phyloP scores from a whole-genome alignment of 805 yeast species.

The Cyberlindnera mycetangii region DNA sequence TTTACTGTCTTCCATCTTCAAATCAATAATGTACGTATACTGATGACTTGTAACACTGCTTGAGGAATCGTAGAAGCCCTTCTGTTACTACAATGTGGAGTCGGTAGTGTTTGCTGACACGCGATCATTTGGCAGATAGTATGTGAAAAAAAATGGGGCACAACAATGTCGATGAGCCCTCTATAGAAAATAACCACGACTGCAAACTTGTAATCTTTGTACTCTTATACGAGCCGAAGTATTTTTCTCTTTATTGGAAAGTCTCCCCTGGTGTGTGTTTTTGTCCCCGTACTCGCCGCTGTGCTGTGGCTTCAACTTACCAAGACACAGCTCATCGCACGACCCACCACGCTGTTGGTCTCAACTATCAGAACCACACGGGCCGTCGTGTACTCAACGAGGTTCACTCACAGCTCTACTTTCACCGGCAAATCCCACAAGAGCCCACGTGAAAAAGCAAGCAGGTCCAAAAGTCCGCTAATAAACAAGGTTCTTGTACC shows the following conservation, averaged over 20 bases:
- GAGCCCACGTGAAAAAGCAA: background rate
- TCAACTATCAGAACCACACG: conserved; percentile 7
- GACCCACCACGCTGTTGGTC: conserved; percentile 5
- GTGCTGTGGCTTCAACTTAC: background rate
- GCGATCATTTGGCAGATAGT: background rate
- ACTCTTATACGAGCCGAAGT: too few species aligned
- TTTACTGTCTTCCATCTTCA: too few species aligned
- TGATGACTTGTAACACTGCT: background rate
- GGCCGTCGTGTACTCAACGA: conserved; percentile 13
- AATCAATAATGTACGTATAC: background rate
- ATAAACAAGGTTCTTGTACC: background rate
- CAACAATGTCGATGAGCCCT: background rate
- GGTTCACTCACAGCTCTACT: conserved; percentile 8
- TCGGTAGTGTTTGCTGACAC: conserved; percentile 1
- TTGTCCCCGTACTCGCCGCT: background rate
- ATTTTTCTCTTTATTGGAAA: too few species aligned
- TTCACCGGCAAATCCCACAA: background rate
- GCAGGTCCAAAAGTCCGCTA: background rate
- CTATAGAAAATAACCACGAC: background rate
- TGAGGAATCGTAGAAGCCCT: too few species aligned
- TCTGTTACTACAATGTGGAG: too few species aligned
- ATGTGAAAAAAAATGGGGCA: background rate
- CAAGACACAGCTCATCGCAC: conserved; percentile 2
- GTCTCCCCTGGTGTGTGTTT: too few species aligned
- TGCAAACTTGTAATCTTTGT: too few species aligned